A percentile compares a stretch with the other conserved stretches of the same genome.
Conservation (phyloP, 345 rosid genomes). For the Conringia planisiliqua region DNA sequence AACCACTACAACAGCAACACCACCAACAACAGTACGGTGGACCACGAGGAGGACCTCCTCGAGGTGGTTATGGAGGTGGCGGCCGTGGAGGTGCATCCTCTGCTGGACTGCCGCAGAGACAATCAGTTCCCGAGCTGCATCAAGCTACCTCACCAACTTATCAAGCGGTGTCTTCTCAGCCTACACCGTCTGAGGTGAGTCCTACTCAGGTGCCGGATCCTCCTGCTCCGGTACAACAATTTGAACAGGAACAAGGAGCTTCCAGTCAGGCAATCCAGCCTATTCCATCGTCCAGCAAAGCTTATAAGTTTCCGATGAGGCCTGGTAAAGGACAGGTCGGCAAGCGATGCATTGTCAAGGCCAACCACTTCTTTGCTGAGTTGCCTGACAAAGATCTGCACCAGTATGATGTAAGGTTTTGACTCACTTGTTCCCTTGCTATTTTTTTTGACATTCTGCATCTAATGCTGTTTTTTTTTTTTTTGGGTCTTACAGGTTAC, state of each 20-base stretch:
- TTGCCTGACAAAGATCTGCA: constrained; percentile 91
- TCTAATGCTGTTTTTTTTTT: background rate
- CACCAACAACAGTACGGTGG: constrained; percentile 53
- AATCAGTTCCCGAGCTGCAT: constrained; percentile 90
- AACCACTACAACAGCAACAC: constrained; percentile 31
- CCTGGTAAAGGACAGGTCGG: constrained; percentile 77
- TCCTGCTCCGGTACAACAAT: constrained; percentile 35
- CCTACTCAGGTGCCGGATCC: constrained; percentile 49
- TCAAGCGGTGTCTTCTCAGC: constrained; percentile 59
- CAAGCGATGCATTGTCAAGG: constrained; percentile 72
- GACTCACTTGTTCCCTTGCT: background rate
- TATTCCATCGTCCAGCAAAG: constrained; percentile 67
- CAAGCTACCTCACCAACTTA: constrained; percentile 78
- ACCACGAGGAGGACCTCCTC: constrained; percentile 60
- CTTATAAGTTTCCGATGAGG: constrained; percentile 72
- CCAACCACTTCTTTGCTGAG: constrained; percentile 94
- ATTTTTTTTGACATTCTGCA: background rate
- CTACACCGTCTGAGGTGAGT: constrained; percentile 50
- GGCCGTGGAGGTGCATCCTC: constrained; percentile 57
- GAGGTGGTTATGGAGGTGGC: constrained; percentile 54
- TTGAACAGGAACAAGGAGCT: constrained; percentile 57
- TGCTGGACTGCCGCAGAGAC: constrained; percentile 57
- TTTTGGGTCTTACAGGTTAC: constrained; percentile 49
- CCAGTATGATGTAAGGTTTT: constrained; percentile 76
- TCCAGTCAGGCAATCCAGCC: constrained; percentile 61